Percentiles rank a stretch among this genome's conserved stretches.
Conservation (phyloP, 2,329 filamentous ascomycete genomes). For the Hansfordia pulvinata region DNA sequence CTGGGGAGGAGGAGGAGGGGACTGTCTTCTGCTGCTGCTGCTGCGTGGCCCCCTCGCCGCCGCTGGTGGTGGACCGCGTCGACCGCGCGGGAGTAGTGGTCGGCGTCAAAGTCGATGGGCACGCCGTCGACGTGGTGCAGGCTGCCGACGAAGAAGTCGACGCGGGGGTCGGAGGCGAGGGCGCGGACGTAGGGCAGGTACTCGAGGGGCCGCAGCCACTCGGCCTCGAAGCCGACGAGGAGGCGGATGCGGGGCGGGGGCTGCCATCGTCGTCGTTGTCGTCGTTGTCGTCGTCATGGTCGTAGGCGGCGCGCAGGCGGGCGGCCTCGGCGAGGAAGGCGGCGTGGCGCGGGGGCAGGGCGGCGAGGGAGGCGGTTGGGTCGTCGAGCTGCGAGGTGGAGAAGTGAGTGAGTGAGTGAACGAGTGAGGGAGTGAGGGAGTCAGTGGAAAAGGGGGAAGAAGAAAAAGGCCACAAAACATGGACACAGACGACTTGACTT, state of each 20-base stretch:
- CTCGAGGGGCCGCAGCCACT: conserved; percentile 74
- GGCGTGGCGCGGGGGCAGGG: conserved; percentile 43
- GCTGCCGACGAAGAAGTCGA: conserved; percentile 89
- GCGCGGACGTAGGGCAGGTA: conserved; percentile 41
- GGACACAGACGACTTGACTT: conserved; percentile 5
- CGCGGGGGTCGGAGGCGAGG: conserved; percentile 43
- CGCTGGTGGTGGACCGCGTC: conserved; percentile 20
- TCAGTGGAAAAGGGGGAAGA: background rate
- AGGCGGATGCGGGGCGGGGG: conserved; percentile 58
- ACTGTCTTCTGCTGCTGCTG: too few relatives aligned
- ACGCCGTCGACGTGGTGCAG: conserved; percentile 79
- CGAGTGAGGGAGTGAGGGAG: background rate
- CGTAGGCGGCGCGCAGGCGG: conserved; percentile 59
- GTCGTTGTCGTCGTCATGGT: too few relatives aligned
- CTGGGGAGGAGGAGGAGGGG: too few relatives aligned
- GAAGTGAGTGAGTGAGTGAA: conserved; percentile 8
- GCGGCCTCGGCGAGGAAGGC: conserved; percentile 65
- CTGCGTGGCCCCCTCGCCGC: too few relatives aligned
- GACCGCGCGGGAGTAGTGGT: conserved; percentile 53
- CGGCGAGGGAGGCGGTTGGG: conserved; percentile 30
- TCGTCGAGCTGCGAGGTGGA: conserved; percentile 35
- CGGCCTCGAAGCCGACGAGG: conserved; percentile 81
- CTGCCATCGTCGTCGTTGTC: too few relatives aligned
- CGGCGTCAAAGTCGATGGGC: conserved; percentile 76
- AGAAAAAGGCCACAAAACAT: conserved; percentile 1